Conservation (phyloP, 495 filamentous ascomycete species). For the Thozetella sp. region DNA sequence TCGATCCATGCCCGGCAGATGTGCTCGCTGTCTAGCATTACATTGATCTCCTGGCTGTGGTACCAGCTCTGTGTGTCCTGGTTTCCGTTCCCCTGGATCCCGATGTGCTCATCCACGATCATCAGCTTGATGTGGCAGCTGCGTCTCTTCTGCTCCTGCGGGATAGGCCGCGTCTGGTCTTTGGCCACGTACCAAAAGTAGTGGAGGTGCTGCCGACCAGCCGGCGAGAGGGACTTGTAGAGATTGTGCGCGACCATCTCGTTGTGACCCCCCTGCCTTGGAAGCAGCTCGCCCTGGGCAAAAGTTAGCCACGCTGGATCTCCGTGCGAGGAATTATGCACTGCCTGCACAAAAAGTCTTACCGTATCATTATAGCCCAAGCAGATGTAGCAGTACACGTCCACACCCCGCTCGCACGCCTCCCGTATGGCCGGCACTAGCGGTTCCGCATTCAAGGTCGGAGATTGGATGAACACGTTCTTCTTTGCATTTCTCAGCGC, state of each 20-base stretch:
- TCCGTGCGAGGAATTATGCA: slow-evolving; percentile 1
- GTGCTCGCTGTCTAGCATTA: slow-evolving; percentile 64
- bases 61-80: slow-evolving; percentile 83
- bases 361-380: slow-evolving; percentile 77
- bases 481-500: slow-evolving; percentile 62
- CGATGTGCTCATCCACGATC: slow-evolving; percentile 68
- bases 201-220: slow-evolving; percentile 50
- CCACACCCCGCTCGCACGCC: slow-evolving; percentile 66
- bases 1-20: slow-evolving; percentile 67
- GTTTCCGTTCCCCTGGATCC: slow-evolving; percentile 75
- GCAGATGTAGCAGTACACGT: slow-evolving; percentile 70
- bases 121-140: slow-evolving; percentile 78
- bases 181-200: slow-evolving; percentile 72
- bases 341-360: slow-evolving; percentile 7
- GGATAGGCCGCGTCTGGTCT: slow-evolving; percentile 68
- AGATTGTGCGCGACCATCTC: slow-evolving; percentile 65
- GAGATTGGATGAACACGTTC: slow-evolving; percentile 73
- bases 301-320: no score
- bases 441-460: slow-evolving; percentile 73
- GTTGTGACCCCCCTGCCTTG: slow-evolving; percentile 75
- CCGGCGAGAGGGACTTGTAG: slow-evolving; percentile 47
- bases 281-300: slow-evolving; percentile 68
- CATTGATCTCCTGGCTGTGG: slow-evolving; percentile 75
- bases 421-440: slow-evolving; percentile 61
- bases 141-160: slow-evolving; percentile 60